Conservation (phyloP, 768 basidiomycete genomes). For the Mycena amicta region DNA sequence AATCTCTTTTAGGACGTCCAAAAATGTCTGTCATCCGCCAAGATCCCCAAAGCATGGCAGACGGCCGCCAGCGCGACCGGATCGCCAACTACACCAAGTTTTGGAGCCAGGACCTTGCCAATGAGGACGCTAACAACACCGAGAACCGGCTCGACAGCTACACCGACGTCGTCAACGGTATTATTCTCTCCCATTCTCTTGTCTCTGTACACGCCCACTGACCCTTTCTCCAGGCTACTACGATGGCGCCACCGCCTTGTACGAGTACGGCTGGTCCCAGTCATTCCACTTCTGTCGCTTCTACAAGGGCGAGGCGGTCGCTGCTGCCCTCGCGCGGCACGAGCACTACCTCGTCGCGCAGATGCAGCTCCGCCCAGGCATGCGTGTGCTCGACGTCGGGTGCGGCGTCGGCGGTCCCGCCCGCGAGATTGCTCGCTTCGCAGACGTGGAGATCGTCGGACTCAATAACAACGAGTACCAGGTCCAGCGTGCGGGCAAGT, state of each 20-base stretch:
- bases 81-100: conserved; percentile 76
- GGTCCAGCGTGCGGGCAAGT: conserved; percentile 79
- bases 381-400: conserved; percentile 97
- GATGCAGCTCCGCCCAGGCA: conserved; percentile 83
- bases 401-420: conserved; percentile 98
- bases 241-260: conserved; percentile 92
- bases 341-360: conserved; percentile 95
- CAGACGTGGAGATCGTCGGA: conserved; percentile 82
- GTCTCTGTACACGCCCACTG: not conserved
- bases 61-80: conserved; percentile 21
- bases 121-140: conserved; percentile 68
- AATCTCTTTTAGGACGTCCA: not conserved
- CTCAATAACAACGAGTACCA: conserved; percentile 98
- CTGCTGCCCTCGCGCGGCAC: conserved; percentile 84
- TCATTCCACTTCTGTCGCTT: conserved; percentile 98
- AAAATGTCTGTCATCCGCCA: conserved; percentile 11
- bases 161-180: conserved; percentile 92
- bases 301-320: conserved; percentile 85
- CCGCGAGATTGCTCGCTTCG: conserved; percentile 89
- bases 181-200: no score
- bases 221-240: conserved; percentile 74
- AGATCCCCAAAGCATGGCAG: conserved; percentile 7
- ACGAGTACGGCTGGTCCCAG: conserved; percentile 91
- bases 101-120: conserved; percentile 82
- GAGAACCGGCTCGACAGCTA: conserved; percentile 80